These are phyloP conservation scores for Phalaenopsis aphrodite DNA, from an alignment of 106 monocot species.

Conservation along the genomic window DNA sequence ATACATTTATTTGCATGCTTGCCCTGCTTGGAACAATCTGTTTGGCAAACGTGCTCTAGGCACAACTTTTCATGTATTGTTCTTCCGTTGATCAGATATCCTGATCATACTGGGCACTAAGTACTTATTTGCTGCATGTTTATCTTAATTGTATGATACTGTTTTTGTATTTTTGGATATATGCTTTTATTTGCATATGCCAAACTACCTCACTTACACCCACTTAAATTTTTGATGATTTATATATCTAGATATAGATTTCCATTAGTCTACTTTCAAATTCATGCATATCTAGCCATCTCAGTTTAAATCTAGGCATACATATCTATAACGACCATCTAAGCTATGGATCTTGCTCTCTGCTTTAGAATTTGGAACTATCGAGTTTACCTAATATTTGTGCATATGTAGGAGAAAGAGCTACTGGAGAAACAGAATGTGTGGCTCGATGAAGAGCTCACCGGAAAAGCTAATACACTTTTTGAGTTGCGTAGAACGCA, in stretches of 20 bases:
- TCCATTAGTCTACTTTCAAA: neutral
- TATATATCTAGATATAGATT: neutral
- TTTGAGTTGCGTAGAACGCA: constrained; percentile 61
- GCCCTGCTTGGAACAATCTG: neutral
- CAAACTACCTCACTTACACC: neutral
- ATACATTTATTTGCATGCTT: too few relatives aligned
- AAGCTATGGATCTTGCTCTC: neutral
- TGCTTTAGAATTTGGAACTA: neutral
- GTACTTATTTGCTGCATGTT: neutral
- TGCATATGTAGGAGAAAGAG: constrained; percentile 72
- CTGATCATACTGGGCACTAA: neutral
- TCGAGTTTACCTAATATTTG: neutral
- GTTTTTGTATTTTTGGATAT: neutral
- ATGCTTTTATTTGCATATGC: too few relatives aligned
- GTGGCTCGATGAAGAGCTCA: constrained; percentile 94
- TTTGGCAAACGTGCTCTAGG: neutral
- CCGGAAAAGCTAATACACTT: constrained; percentile 57
- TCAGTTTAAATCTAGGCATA: neutral
- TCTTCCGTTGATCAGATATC: neutral
- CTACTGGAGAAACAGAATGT: constrained; percentile 76
- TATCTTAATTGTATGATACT: neutral
- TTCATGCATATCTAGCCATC: neutral
- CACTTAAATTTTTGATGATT: neutral
- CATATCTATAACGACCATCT: neutral
- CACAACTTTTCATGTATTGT: neutral